Evolutionary conservation across 1,139 yeast species (phyloP).

Genomic region (Suzukiozyma palmioleophila): DNA sequence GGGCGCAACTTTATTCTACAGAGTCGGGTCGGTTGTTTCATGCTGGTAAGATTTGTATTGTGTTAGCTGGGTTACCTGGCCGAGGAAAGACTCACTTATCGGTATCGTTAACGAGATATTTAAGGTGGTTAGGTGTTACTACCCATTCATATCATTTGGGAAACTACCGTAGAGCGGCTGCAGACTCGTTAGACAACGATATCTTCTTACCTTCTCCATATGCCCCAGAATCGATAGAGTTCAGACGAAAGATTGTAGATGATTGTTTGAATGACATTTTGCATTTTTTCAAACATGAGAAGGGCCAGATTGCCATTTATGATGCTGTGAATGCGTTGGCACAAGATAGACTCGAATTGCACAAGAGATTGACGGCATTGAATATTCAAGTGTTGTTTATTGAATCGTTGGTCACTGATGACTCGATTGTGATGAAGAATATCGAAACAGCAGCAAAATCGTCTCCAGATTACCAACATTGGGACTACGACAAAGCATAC

Average conservation of each 20-base stretch:
- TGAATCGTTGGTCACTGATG: constrained; percentile 82
- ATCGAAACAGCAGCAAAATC: constrained; percentile 77
- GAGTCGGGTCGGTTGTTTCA: constrained; percentile 89
- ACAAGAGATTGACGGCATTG: constrained; percentile 47
- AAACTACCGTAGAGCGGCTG: constrained; percentile 72
- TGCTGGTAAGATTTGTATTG: constrained; percentile 90
- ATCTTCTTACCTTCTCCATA: constrained; percentile 64
- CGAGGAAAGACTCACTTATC: constrained; percentile 93
- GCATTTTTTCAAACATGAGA: constrained; percentile 64
- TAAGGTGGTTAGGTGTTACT: constrained; percentile 93
- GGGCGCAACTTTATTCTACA: constrained; percentile 88
- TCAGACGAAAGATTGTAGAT: constrained; percentile 57
- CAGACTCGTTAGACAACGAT: constrained; percentile 58
- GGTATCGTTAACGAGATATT: constrained; percentile 83
- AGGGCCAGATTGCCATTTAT: constrained; percentile 91
- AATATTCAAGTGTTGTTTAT: constrained; percentile 80
- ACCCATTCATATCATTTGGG: constrained; percentile 91
- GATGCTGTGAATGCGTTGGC: constrained; percentile 91
- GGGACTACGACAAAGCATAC: constrained; percentile 63
- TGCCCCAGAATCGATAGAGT: constrained; percentile 46
- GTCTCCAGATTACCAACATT: constrained; percentile 81
- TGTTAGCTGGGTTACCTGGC: constrained; percentile 91
- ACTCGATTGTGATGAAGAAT: constrained; percentile 62
- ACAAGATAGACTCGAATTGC: constrained; percentile 58
- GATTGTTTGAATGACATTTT: constrained; percentile 69